These are phyloP conservation scores for Sclerotinia minor DNA, from an alignment of 2,329 filamentous ascomycete genomes.

Conservation along the genomic window DNA sequence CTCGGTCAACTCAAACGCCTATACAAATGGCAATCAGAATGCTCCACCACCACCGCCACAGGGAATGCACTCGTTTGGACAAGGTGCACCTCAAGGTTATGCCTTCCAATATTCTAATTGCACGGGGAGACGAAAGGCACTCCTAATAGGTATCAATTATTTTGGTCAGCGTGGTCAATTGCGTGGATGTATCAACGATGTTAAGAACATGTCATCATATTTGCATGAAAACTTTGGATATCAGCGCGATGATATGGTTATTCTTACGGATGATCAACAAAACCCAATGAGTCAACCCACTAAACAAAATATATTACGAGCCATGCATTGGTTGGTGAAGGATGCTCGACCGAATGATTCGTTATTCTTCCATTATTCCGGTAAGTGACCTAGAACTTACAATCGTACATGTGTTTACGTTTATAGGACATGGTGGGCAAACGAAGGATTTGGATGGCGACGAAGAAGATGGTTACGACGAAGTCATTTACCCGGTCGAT, in stretches of 20 bases:
- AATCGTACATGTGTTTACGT: conserved; percentile 28
- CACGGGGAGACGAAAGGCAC: conserved; percentile 82
- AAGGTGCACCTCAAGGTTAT: conserved; percentile 77
- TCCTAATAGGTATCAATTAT: conserved; percentile 95
- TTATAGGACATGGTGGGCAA: conserved; percentile 73
- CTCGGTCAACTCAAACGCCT: conserved; percentile 53
- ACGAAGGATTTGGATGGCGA: conserved; percentile 77
- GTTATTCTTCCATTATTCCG: conserved; percentile 96
- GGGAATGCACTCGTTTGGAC: conserved; percentile 70
- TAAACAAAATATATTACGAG: conserved; percentile 89
- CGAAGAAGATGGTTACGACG: conserved; percentile 79
- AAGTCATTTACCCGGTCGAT: conserved; percentile 82
- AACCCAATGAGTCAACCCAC: conserved; percentile 97
- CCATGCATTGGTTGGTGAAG: conserved; percentile 98
- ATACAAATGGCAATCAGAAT: conserved; percentile 56
- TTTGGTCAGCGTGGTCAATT: conserved; percentile 90
- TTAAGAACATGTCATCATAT: conserved; percentile 94
- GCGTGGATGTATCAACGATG: conserved; percentile 93
- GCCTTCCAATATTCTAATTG: conserved; percentile 90
- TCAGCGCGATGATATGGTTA: conserved; percentile 94
- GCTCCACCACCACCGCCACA: conserved; percentile 69
- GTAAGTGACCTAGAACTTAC: conserved; percentile 49
- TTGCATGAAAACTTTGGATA: conserved; percentile 88
- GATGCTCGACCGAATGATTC: conserved; percentile 91
- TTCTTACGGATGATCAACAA: conserved; percentile 93